phyloP scores from a whole-genome alignment of 2,329 filamentous ascomycete genomes.

The Biscogniauxia marginata region DNA sequence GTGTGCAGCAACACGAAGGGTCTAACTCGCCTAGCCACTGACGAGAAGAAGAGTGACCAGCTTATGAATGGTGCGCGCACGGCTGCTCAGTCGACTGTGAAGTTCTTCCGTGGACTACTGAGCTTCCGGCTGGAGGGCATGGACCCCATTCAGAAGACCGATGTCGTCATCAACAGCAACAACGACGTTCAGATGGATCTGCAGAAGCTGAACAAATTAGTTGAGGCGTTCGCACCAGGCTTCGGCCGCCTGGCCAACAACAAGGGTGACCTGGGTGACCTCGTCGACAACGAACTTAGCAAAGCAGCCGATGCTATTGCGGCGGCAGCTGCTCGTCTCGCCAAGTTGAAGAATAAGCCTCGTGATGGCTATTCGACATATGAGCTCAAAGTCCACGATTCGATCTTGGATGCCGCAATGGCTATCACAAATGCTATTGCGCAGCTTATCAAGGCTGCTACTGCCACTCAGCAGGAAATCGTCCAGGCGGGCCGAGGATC shows the following conservation, averaged over 20 bases:
- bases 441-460: conserved; percentile 91
- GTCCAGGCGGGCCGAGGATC: conserved; percentile 88
- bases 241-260: conserved; percentile 74
- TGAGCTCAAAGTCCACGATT: conserved; percentile 93
- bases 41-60: conserved; percentile 91
- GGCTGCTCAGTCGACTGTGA: conserved; percentile 82
- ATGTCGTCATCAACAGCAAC: conserved; percentile 96
- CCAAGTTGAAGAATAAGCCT: conserved; percentile 95
- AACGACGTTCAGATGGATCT: conserved; percentile 93
- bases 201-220: conserved; percentile 89
- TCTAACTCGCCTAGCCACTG: conserved; percentile 84
- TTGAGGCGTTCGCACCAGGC: conserved; percentile 87
- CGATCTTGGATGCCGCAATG: conserved; percentile 87
- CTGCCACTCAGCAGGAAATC: conserved; percentile 91
- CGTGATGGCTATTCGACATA: conserved; percentile 93
- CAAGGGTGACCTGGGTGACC: conserved; percentile 84
- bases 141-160: conserved; percentile 88
- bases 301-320: conserved; percentile 96
- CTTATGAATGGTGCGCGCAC: conserved; percentile 79
- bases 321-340: conserved; percentile 82
- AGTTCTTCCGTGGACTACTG: conserved; percentile 91
- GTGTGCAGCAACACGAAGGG: conserved; percentile 97
- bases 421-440: conserved; percentile 94
- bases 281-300: conserved; percentile 87
- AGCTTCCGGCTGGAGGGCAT: conserved; percentile 92